phyloP scores from a whole-genome alignment of 805 yeast genomes.

The Ogataea kodamae region DNA sequence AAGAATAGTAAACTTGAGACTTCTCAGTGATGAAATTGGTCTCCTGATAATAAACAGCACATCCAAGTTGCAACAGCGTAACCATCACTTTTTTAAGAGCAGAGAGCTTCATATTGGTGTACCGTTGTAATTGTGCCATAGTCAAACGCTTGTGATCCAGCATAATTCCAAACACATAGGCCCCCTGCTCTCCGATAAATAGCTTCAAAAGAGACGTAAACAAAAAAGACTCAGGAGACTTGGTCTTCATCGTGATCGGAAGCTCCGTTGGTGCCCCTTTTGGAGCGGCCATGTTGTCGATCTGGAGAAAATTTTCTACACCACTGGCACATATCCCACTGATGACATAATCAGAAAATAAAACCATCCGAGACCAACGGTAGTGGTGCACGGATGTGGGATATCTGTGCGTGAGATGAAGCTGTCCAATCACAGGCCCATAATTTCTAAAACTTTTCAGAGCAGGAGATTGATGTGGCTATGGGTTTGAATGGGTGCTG shows the following conservation, averaged over 20 bases:
- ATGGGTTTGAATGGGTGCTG: neutral
- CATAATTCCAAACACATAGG: constrained; percentile 55
- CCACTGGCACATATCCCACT: neutral
- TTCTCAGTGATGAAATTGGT: constrained; percentile 34
- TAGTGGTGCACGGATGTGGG: constrained; percentile 6
- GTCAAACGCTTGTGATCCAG: constrained; percentile 66
- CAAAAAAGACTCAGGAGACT: constrained; percentile 60
- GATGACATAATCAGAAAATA: constrained; percentile 1
- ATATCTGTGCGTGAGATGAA: too few relatives aligned
- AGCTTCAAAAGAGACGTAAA: constrained; percentile 50
- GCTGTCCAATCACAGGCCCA: constrained; percentile 19
- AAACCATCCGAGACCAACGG: neutral
- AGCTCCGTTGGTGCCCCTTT: constrained; percentile 20
- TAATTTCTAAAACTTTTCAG: constrained; percentile 16
- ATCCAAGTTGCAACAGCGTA: constrained; percentile 72
- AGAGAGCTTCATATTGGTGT: constrained; percentile 44
- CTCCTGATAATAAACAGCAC: constrained; percentile 58
- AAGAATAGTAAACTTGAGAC: constrained; percentile 43
- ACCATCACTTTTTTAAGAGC: constrained; percentile 66
- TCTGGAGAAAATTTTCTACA: constrained; percentile 4
- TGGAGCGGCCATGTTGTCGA: constrained; percentile 8
- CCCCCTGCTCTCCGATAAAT: constrained; percentile 71
- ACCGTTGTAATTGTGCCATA: constrained; percentile 48
- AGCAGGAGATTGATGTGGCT: neutral
- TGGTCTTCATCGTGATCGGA: constrained; percentile 42